phyloP scores from a whole-genome alignment of 441 rosid species.

The Mallotus repandus region DNA sequence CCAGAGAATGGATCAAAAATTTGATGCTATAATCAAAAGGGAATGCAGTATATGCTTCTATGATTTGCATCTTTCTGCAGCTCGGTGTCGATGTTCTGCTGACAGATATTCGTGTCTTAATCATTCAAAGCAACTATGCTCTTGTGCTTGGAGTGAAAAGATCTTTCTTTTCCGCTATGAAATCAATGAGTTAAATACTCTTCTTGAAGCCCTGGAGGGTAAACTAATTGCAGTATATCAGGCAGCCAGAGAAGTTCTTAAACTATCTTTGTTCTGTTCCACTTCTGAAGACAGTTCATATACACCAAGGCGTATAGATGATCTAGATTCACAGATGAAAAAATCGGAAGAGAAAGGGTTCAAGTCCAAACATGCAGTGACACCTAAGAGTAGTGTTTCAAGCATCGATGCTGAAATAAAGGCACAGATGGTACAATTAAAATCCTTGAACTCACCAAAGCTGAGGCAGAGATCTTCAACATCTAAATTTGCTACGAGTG shows the following conservation, averaged over 20 bases:
- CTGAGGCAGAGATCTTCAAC: constrained; percentile 18
- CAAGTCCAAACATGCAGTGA: constrained; percentile 3
- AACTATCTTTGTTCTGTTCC: constrained; percentile 31
- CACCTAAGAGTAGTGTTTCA: constrained; percentile 20
- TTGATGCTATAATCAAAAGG: constrained; percentile 45
- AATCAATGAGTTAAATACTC: constrained; percentile 49
- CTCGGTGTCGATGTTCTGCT: constrained; percentile 51
- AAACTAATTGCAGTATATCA: constrained; percentile 51
- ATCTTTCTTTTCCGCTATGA: constrained; percentile 49
- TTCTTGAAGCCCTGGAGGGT: constrained; percentile 64
- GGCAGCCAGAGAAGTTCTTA: constrained; percentile 53
- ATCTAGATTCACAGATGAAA: constrained; percentile 8
- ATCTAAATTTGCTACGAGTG: constrained; percentile 8
- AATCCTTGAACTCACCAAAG: constrained; percentile 13
- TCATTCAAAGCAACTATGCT: constrained; percentile 67
- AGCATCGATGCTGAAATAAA: constrained; percentile 39
- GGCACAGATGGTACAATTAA: constrained; percentile 27
- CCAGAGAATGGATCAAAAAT: constrained; percentile 47
- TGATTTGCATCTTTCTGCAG: constrained; percentile 77
- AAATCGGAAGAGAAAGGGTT: constrained; percentile 24
- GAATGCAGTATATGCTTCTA: constrained; percentile 58
- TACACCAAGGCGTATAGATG: background rate
- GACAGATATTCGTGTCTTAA: constrained; percentile 54
- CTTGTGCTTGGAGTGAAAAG: constrained; percentile 55
- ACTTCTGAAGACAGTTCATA: constrained; percentile 24